Evolutionary conservation across 768 basidiomycete species (phyloP), one percentile per base, ranked within the genome.

Genomic region (Boletus rex-veris): DNA sequence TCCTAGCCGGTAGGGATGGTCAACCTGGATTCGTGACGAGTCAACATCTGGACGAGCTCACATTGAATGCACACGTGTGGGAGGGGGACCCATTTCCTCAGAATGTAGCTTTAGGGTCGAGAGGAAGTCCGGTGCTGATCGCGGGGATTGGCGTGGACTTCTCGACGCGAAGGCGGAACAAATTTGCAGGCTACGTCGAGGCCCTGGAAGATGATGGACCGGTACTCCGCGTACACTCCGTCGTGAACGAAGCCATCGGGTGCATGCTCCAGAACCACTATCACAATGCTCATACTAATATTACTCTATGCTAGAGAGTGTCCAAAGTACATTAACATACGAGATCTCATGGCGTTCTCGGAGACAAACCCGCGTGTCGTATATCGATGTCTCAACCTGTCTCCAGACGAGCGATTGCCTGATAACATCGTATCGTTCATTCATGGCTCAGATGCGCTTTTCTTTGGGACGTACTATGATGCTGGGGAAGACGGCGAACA

Each of bases 111-210:
- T 16, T 43, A 10, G 26, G 49, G 7, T 36, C 57, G 14, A 52
- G 6, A 12, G 43, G 35, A 2, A 14, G 18, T 4, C 57, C 61
- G 1, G 67, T 69, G 54, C 64, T 83, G 19, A 70, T 82, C 16
- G 82, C 82, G 5, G 84, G 85, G 0, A 80, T 86, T 38, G 85
- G 84, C 1, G 74, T 86, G 44, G 81, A 86, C 53, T 76, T 83
- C 47, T 68, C 76, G 31, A 85, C 82, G 3, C 67, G 85, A 19
- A 65, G 81, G 57, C 74, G 85, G 51, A 84, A 83, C 58, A 86
- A 86, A 63, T 80, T 86, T 54, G 84, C 83, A 0, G 85, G 85
- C 15, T 66, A 65, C 19, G 66, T 84, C 10, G 61, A 71, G 6
- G 69, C 64, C 7, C 50, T 78, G 16, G 65, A 74, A 40, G 49